phyloP scores from a whole-genome alignment of 2,329 filamentous ascomycete species.

The Polytolypa hystricis region DNA sequence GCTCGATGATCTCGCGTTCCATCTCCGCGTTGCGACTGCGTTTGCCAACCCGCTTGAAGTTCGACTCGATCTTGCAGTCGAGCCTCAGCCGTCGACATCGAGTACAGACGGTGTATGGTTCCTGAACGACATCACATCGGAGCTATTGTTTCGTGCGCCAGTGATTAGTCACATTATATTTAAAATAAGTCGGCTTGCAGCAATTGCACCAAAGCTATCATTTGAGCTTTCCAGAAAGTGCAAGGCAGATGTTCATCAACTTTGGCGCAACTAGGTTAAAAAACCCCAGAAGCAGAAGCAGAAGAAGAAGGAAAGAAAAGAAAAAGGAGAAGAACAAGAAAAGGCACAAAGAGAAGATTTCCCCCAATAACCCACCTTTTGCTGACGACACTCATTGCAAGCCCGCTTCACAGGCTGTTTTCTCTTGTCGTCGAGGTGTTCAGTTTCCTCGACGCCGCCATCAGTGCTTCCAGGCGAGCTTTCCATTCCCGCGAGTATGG shows the following conservation, averaged over 20 bases:
- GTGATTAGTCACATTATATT: too few relatives aligned
- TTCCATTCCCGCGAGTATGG: slow-evolving; percentile 33
- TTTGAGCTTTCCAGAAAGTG: too few relatives aligned
- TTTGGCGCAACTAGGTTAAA: not conserved
- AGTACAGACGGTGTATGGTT: slow-evolving; percentile 51
- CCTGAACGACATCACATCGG: slow-evolving; percentile 55
- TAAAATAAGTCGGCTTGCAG: too few relatives aligned
- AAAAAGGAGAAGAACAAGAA: slow-evolving; percentile 1
- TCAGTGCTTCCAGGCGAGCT: slow-evolving; percentile 38
- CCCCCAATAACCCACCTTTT: slow-evolving; percentile 43
- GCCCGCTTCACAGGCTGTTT: slow-evolving; percentile 47
- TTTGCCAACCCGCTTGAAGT: slow-evolving; percentile 58
- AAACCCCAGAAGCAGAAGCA: too few relatives aligned
- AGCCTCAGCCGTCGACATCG: slow-evolving; percentile 53
- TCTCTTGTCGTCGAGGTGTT: slow-evolving; percentile 32
- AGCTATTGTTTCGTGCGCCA: slow-evolving; percentile 45
- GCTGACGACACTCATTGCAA: slow-evolving; percentile 59
- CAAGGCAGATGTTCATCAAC: not conserved
- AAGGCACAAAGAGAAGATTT: not conserved
- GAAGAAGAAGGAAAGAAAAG: too few relatives aligned
- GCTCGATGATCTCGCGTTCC: slow-evolving; percentile 46
- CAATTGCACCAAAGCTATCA: too few relatives aligned
- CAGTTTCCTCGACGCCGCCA: slow-evolving; percentile 32
- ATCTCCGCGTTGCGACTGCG: slow-evolving; percentile 54
- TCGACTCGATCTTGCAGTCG: slow-evolving; percentile 55